phyloP scores from a whole-genome alignment of 768 basidiomycete species.

The Inosperma sp. region DNA sequence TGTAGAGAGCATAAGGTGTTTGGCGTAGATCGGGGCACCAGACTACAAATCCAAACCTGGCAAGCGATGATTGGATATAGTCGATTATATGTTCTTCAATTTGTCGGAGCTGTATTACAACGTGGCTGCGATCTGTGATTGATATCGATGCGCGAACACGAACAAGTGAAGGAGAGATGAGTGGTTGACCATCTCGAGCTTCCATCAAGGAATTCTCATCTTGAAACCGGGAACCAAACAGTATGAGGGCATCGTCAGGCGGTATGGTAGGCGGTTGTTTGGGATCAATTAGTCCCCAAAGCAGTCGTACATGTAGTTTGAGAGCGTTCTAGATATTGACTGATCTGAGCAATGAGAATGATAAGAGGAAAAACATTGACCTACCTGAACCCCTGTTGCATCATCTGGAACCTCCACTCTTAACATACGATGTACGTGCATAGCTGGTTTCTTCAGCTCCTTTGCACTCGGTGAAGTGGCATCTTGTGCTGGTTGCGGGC shows the following conservation, averaged over 20 bases:
- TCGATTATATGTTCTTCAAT: slow-evolving; percentile 7
- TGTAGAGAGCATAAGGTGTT: slow-evolving; percentile 7
- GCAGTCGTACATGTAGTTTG: slow-evolving; percentile 3
- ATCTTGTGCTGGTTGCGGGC: not conserved
- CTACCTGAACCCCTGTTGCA: slow-evolving; percentile 2
- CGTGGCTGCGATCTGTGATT: slow-evolving; percentile 2
- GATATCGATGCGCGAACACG: slow-evolving; percentile 1
- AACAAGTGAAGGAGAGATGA: slow-evolving; percentile 5
- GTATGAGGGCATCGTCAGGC: not conserved
- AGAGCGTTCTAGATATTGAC: slow-evolving; percentile 6
- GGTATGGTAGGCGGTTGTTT: slow-evolving; percentile 5
- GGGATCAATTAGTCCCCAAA: slow-evolving; percentile 3
- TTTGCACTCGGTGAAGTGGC: not conserved
- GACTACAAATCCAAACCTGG: slow-evolving; percentile 4
- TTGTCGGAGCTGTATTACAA: slow-evolving; percentile 2
- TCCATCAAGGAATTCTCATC: slow-evolving; percentile 5
- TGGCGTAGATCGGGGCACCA: slow-evolving; percentile 4
- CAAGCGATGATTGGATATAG: not conserved
- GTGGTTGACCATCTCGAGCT: slow-evolving; percentile 3
- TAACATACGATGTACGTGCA: slow-evolving; percentile 3
- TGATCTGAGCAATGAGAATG: not conserved
- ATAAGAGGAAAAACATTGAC: slow-evolving; percentile 4
- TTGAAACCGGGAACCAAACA: slow-evolving; percentile 4
- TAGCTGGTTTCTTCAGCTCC: slow-evolving; percentile 5
- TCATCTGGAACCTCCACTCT: slow-evolving; percentile 2